These are phyloP conservation scores for Avena eriantha DNA, from an alignment of 176 grass and related monocot species.

Conservation along the genomic window DNA sequence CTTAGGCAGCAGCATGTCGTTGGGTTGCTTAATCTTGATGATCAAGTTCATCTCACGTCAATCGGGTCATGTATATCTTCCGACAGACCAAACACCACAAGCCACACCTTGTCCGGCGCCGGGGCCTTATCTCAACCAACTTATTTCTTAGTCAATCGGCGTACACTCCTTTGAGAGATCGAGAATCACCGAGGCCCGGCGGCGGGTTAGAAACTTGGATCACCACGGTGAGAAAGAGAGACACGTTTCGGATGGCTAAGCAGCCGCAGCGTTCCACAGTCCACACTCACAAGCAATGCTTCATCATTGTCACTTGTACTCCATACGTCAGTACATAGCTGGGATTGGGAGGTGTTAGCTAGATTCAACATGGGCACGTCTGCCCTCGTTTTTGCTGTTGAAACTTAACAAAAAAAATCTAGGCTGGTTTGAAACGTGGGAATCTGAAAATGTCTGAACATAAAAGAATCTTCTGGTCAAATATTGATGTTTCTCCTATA, in stretches of 20 bases:
- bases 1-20: neutral
- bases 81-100: neutral
- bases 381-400: no score
- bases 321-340: no score
- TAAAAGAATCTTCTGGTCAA: no score
- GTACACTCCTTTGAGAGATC: neutral
- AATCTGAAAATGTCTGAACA: no score
- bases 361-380: no score
- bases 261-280: neutral
- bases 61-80: neutral
- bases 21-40: constrained; percentile 5
- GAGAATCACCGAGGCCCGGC: neutral
- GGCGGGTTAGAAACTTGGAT: neutral
- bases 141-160: neutral
- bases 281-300: neutral
- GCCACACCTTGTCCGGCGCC: neutral
- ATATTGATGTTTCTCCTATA: no score
- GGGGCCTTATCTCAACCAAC: neutral
- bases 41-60: neutral
- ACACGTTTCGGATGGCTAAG: neutral
- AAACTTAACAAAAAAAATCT: no score
- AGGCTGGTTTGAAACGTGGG: no score
- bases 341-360: no score
- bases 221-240: neutral
- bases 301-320: no score